Conservation (phyloP, 2,329 filamentous ascomycete genomes). For the Botryosphaeria dothidea region DNA sequence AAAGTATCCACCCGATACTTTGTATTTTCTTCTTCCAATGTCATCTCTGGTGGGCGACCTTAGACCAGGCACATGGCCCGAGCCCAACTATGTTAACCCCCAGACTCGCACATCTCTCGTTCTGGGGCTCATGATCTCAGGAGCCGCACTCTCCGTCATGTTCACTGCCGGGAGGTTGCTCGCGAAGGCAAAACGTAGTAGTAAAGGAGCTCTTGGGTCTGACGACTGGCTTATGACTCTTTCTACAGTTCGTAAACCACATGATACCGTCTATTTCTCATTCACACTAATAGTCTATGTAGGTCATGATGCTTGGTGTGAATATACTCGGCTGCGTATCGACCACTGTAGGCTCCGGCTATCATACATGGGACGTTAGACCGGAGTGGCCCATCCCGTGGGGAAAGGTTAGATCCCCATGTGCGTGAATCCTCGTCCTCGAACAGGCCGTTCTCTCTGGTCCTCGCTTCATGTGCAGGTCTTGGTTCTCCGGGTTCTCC, state of each 20-base stretch:
- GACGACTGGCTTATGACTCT: conserved; percentile 33
- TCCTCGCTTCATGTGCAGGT: background rate
- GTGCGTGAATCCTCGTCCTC: background rate
- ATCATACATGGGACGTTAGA: conserved; percentile 28
- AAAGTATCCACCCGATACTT: background rate
- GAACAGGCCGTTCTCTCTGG: background rate
- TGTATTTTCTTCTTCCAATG: conserved; percentile 8
- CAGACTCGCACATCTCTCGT: conserved; percentile 27
- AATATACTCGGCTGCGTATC: conserved; percentile 31
- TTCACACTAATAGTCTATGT: background rate
- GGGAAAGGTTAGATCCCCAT: conserved; percentile 11
- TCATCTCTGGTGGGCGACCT: conserved; percentile 11
- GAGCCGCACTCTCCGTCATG: conserved; percentile 22
- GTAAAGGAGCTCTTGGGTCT: conserved; percentile 27
- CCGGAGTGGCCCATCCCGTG: background rate
- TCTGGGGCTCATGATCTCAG: conserved; percentile 28
- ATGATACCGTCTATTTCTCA: too few relatives aligned
- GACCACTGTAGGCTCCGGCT: conserved; percentile 30
- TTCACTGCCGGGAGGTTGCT: conserved; percentile 22
- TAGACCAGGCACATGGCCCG: conserved; percentile 24
- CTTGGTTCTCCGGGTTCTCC: background rate
- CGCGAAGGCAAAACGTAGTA: conserved; percentile 27
- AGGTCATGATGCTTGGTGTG: conserved; percentile 25
- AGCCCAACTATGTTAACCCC: conserved; percentile 33
- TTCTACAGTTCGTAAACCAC: conserved; percentile 25